Evolutionary conservation across 2,329 filamentous ascomycete species (phyloP), one percentile per base, ranked within the genome.

Genomic region (Colletotrichum lindemuthianum): DNA sequence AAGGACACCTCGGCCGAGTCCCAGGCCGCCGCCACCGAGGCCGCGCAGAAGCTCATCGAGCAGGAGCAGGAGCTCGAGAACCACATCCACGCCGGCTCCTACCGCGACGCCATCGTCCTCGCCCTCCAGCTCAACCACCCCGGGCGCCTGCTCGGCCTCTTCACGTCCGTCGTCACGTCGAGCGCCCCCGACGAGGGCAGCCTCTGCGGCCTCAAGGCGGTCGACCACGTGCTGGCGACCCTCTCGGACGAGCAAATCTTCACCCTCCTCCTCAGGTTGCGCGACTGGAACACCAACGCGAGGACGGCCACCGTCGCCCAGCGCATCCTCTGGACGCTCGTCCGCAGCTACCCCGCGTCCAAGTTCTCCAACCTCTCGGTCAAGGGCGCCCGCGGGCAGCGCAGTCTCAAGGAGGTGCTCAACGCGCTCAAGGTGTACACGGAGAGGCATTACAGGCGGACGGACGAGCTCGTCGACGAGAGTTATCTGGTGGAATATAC

Each of bases 281-380:
- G 96, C 49, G 96, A 99, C 78, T 99, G 96, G 96, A 99, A 99
- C 75, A 97, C 96, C 5, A 98, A 98, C 71, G 93, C 93, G 0
- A 86, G 92, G 66, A 97, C 93, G 4, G 90, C 93, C 1, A 86
- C 89, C 6, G 88, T 98, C 1, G 92, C 96, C 1, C 96, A 99
- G 78, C 88, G 90, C 39, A 90, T 99, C 12, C 80, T 99, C 8
- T 91, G 89, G 81, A 88, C 91, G 1, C 74, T 99, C 8, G 88
- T 97, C 55, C 88, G 88, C 69, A 91, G 89, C 64, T 97, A 97
- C 72, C 91, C 93, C 1, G 91, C 92, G 2, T 87, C 88, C 52
- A 88, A 90, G 61, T 87, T 98, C 61, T 90, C 93, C 2, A 88
- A 85, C 65, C 77, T 97, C 60, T 90, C 88, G 4, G 83, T 87